These are phyloP conservation scores for Penicillium expansum DNA, from an alignment of 2,329 filamentous ascomycete species.

Conservation along the genomic window DNA sequence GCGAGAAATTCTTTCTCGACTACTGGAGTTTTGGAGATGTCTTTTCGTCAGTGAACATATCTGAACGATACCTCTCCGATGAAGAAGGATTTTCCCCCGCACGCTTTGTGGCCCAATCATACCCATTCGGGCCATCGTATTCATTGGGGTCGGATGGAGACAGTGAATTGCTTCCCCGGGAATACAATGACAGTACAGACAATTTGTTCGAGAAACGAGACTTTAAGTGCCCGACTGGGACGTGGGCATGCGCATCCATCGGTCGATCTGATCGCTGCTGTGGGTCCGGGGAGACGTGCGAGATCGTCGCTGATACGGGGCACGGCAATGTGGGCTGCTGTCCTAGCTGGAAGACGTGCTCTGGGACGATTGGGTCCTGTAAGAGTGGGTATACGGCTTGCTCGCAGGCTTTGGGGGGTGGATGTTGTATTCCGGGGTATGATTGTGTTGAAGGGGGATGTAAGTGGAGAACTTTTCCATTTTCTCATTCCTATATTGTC, in stretches of 20 bases:
- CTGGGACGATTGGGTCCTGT: conserved; percentile 52
- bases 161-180: too few relatives aligned
- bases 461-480: conserved; percentile 28
- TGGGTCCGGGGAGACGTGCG: conserved; percentile 51
- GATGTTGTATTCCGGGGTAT: conserved; percentile 62
- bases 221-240: conserved; percentile 59
- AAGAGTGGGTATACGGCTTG: conserved; percentile 55
- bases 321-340: conserved; percentile 61
- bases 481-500: not conserved
- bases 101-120: conserved; percentile 14
- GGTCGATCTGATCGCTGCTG: conserved; percentile 60
- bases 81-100: not conserved
- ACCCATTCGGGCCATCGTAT: conserved; percentile 10
- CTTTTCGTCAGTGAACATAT: conserved; percentile 8
- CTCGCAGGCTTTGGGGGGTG: conserved; percentile 54
- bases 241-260: conserved; percentile 54
- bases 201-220: conserved; percentile 33
- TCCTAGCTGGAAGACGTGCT: conserved; percentile 53
- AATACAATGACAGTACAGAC: not conserved
- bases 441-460: conserved; percentile 58
- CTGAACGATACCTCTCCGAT: conserved; percentile 6
- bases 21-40: conserved; percentile 43
- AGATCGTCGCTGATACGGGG: conserved; percentile 52
- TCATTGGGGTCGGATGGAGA: not conserved
- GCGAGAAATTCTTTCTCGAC: conserved; percentile 49